Base-by-base conservation (phyloP, 352 stramenopile genomes). In the Pythium scleroteichum region DNA sequence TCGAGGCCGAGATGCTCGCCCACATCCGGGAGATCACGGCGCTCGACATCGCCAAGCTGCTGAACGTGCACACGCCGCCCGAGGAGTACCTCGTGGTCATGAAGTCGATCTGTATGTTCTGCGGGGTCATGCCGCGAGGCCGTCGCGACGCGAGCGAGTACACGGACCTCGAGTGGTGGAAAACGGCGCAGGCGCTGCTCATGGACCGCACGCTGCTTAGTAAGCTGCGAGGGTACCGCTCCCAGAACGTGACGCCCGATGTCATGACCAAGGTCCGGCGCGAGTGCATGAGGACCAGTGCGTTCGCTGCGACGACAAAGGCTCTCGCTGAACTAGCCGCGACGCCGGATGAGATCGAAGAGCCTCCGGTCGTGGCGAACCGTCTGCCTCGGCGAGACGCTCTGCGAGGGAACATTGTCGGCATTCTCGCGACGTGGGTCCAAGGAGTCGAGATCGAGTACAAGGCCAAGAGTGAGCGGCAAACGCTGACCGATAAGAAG, bases 121-220 rank as follows among this genome's bases (percentile, higher is more conserved):
- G 77, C 29, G 80, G 79, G 0, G 76, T 79, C 0, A 38, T 88
- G 20, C 82, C 79, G 29, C 78, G 79, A 13, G 79, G 79, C 1
- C 71, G 78, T 0, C 66, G 69, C 2, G 78, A 83, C 22, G 78
- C 79, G 4, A 75, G 71, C 13, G 79, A 92, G 56, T 94, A 92
- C 61, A 88, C 76, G 2, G 80, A 84, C 53, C 53, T 80, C 16
- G 84, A 94, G 46, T 94, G 84, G 84, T 92, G 82, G 84, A 89
- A 90, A 49, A 83, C 82, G 0, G 76, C 77, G 13, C 85, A 94
- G 52, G 82, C 85, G 10, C 46, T 94, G 57, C 68, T 94, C 16
- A 94, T 94, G 82, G 82, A 94, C 59, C 77, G 85, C 22, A 79
- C 69, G 39, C 53, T 94, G 9, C 46, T 94, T 17, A 77, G 81